Conservation (phyloP, 2,329 filamentous ascomycete species). For the Alternaria angustiovoidea region DNA sequence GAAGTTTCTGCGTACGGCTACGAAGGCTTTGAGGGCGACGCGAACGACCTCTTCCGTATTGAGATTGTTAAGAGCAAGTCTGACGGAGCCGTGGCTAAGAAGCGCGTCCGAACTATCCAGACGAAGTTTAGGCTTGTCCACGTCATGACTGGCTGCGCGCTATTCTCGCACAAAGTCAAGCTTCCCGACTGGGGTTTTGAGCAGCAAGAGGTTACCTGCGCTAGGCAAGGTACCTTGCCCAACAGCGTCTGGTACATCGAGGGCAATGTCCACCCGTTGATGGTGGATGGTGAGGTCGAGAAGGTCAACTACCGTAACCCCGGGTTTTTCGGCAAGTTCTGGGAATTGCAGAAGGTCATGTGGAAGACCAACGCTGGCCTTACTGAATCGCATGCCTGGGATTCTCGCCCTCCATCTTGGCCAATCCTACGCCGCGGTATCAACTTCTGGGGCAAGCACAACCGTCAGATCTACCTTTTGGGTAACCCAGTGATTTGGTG, state of each 20-base stretch:
- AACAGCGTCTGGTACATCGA: slow-evolving; percentile 99
- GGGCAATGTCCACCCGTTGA: slow-evolving; percentile 81
- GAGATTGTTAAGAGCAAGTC: slow-evolving; percentile 95
- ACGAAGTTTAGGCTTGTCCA: slow-evolving; percentile 96
- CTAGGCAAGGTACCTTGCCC: slow-evolving; percentile 85
- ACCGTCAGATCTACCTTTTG: slow-evolving; percentile 95
- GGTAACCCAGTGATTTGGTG: slow-evolving; percentile 93
- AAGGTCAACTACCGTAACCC: slow-evolving; percentile 96
- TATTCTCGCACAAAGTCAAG: slow-evolving; percentile 99
- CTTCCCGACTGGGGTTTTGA: slow-evolving; percentile 97
- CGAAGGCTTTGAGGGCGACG: slow-evolving; percentile 94
- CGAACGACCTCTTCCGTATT: slow-evolving; percentile 93
- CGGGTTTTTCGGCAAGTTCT: slow-evolving; percentile 97
- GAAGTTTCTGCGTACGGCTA: slow-evolving; percentile 98
- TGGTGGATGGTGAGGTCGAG: slow-evolving; percentile 72
- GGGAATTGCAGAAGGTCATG: slow-evolving; percentile 97
- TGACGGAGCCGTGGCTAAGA: slow-evolving; percentile 77
- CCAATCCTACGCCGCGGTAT: slow-evolving; percentile 91
- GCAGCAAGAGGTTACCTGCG: slow-evolving; percentile 99
- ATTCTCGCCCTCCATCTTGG: slow-evolving; percentile 93
- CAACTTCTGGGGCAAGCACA: slow-evolving; percentile 97
- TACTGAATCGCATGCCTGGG: slow-evolving; percentile 96
- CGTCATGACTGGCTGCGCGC: slow-evolving; percentile 92
- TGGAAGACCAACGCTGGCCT: slow-evolving; percentile 98
- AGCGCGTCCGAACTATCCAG: slow-evolving; percentile 89